phyloP scores from a whole-genome alignment of 2,329 filamentous ascomycete genomes.

The Thielaviopsis punctulata region DNA sequence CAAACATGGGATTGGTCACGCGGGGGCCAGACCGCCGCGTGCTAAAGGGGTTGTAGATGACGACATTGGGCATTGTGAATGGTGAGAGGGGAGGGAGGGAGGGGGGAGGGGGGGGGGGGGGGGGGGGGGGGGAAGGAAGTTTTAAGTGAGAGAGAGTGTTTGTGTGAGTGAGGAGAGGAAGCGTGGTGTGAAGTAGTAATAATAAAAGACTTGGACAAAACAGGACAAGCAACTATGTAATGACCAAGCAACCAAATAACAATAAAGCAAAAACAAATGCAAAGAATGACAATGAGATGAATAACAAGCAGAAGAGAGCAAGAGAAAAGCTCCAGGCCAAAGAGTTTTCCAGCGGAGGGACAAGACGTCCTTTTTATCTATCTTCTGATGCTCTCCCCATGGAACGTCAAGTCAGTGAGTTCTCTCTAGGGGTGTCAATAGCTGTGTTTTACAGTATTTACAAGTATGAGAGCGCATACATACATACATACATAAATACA shows the following conservation, averaged over 20 bases:
- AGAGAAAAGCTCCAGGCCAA: neutral
- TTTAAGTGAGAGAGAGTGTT: neutral
- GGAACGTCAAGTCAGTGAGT: too few relatives aligned
- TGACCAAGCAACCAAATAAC: neutral
- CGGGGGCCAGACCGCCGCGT: slow-evolving; percentile 9
- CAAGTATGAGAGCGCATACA: neutral
- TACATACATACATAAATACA: neutral
- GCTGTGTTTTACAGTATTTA: neutral
- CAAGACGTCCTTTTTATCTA: neutral
- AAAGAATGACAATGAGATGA: neutral
- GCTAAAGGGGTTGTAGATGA: slow-evolving; percentile 5
- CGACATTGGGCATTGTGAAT: slow-evolving; percentile 5
- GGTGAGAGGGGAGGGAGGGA: neutral
- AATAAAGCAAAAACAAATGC: neutral
- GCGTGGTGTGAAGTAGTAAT: neutral
- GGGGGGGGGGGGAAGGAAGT: neutral
- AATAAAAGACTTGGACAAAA: neutral
- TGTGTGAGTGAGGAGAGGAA: neutral
- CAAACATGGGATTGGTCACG: slow-evolving; percentile 9
- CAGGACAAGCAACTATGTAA: neutral
- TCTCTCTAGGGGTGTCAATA: neutral
- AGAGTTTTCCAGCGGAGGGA: neutral
- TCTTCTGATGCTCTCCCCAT: too few relatives aligned
- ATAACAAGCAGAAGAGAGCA: too few relatives aligned
- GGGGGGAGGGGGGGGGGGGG: neutral